A percentile compares a stretch with the other conserved stretches of the same genome.
phyloP scores from a whole-genome alignment of 495 filamentous ascomycete species.

The Penicillium roqueforti region DNA sequence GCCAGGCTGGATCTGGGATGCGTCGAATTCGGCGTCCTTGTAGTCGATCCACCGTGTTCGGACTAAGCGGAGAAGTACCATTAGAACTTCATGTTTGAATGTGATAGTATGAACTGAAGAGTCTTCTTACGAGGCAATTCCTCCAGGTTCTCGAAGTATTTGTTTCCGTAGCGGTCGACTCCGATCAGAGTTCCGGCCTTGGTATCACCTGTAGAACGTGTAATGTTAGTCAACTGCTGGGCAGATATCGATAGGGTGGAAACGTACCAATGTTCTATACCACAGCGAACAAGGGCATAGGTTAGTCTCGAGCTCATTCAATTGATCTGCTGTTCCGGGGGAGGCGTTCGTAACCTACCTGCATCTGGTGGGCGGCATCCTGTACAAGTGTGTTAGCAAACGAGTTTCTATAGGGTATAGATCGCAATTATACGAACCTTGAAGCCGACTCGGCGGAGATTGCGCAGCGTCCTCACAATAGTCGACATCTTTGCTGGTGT shows the following conservation, averaged over 20 bases:
- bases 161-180: constrained; percentile 88
- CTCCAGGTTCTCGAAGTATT: constrained; percentile 93
- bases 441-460: constrained; percentile 79
- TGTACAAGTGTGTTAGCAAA: constrained; percentile 42
- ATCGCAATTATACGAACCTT: constrained; percentile 53
- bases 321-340: constrained; percentile 7
- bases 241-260: neutral
- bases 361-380: constrained; percentile 89
- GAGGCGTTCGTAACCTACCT: constrained; percentile 52
- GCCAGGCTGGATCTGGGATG: constrained; percentile 92
- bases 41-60: constrained; percentile 98
- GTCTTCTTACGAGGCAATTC: constrained; percentile 78
- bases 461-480: constrained; percentile 76
- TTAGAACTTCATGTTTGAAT: neutral
- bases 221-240: constrained; percentile 9
- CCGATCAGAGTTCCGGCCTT: constrained; percentile 88
- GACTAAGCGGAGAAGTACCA: constrained; percentile 48
- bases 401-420: neutral
- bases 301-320: constrained; percentile 23
- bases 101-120: neutral
- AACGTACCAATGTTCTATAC: constrained; percentile 64
- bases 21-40: constrained; percentile 78
- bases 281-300: constrained; percentile 3
- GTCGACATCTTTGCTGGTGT: constrained; percentile 74
- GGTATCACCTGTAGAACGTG: constrained; percentile 71